These are phyloP conservation scores for Cystobasidium pallidum DNA, from an alignment of 1,284 basidiomycete species.

Conservation along the genomic window DNA sequence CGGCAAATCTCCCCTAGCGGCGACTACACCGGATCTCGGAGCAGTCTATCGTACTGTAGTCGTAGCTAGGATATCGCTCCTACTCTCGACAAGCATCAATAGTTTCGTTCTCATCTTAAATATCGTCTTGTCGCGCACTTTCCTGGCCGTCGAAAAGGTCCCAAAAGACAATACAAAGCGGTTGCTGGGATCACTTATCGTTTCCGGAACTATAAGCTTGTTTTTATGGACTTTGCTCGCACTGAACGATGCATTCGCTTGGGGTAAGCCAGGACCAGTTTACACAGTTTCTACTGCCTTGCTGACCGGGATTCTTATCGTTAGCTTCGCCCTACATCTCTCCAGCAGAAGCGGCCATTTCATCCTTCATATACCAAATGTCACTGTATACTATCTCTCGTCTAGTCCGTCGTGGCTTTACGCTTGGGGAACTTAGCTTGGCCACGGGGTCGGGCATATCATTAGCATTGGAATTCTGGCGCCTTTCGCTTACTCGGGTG, in stretches of 20 bases:
- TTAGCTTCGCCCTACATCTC: constrained; percentile 62
- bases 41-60: constrained; percentile 51
- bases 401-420: constrained; percentile 88
- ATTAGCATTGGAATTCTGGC: constrained; percentile 71
- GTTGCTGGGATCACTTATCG: constrained; percentile 51
- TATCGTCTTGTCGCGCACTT: constrained; percentile 53
- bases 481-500: constrained; percentile 49
- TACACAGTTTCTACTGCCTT: background rate
- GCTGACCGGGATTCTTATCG: too few species aligned
- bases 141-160: constrained; percentile 52
- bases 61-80: constrained; percentile 54
- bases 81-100: constrained; percentile 57
- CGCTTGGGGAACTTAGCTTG: constrained; percentile 87
- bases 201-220: constrained; percentile 47
- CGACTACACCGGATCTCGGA: constrained; percentile 51
- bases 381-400: constrained; percentile 86
- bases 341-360: constrained; percentile 75
- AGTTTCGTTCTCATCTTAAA: constrained; percentile 53
- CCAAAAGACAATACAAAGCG: constrained; percentile 55
- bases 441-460: constrained; percentile 86
- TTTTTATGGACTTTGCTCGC: constrained; percentile 39
- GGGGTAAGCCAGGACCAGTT: constrained; percentile 25
- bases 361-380: constrained; percentile 85
- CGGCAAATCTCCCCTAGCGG: constrained; percentile 42
- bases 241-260: constrained; percentile 39